These are phyloP conservation scores for Candida cerambycidarum DNA, from an alignment of 805 yeast species.

Conservation along the genomic window DNA sequence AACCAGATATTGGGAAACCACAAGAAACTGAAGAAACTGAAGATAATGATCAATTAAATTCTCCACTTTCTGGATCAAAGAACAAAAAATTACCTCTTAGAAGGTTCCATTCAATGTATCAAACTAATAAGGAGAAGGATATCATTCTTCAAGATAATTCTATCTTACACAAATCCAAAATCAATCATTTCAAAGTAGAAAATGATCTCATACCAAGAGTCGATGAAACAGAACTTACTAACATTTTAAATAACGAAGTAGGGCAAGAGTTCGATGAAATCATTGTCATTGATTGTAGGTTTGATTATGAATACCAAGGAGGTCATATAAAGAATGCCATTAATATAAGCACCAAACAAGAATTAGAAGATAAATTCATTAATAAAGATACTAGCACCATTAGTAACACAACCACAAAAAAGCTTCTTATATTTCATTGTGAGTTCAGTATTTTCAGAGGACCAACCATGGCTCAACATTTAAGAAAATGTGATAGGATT, in stretches of 20 bases:
- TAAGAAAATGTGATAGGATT: slow-evolving; percentile 79
- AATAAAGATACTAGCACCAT: slow-evolving; percentile 19
- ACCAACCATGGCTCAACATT: slow-evolving; percentile 87
- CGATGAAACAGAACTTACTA: slow-evolving; percentile 54
- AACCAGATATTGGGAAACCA: neutral
- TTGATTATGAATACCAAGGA: slow-evolving; percentile 87
- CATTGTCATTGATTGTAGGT: slow-evolving; percentile 81
- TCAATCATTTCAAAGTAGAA: slow-evolving; percentile 30
- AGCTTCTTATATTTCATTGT: slow-evolving; percentile 83
- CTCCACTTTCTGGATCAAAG: slow-evolving; percentile 1
- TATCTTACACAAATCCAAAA: slow-evolving; percentile 27
- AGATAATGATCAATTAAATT: neutral
- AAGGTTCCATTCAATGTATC: slow-evolving; percentile 70
- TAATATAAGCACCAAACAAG: slow-evolving; percentile 70
- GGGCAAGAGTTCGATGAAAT: slow-evolving; percentile 53
- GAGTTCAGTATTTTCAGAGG: slow-evolving; percentile 92
- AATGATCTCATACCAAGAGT: slow-evolving; percentile 73
- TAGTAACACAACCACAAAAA: too few species aligned
- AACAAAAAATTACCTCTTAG: slow-evolving; percentile 31
- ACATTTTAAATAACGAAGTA: slow-evolving; percentile 55
- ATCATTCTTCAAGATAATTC: slow-evolving; percentile 29
- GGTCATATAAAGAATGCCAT: slow-evolving; percentile 88
- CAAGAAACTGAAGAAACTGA: slow-evolving; percentile 2
- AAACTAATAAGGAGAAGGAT: slow-evolving; percentile 39
- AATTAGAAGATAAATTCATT: slow-evolving; percentile 58